phyloP scores from a whole-genome alignment of 345 rosid genomes.

The Garcia nutans region DNA sequence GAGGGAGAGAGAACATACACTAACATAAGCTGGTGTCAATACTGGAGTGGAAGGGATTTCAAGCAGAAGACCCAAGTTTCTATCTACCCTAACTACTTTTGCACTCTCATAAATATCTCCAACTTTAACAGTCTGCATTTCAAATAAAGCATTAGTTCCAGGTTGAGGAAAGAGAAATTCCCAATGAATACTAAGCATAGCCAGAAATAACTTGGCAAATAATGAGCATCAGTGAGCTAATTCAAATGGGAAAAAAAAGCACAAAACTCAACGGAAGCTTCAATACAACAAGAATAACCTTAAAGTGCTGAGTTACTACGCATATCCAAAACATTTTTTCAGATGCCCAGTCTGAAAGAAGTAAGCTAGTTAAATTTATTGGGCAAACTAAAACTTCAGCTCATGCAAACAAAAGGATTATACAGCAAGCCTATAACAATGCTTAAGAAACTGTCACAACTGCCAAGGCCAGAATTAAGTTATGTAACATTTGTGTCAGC shows the following conservation, averaged over 20 bases:
- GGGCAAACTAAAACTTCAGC: background rate
- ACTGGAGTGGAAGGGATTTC: slow-evolving; percentile 71
- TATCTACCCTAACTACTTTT: slow-evolving; percentile 84
- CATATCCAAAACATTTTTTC: background rate
- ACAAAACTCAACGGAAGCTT: background rate
- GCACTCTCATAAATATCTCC: slow-evolving; percentile 83
- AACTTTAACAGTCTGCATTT: slow-evolving; percentile 58
- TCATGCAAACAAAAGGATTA: slow-evolving; percentile 2
- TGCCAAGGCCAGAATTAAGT: background rate
- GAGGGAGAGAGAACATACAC: slow-evolving; percentile 47
- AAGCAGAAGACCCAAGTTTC: slow-evolving; percentile 76
- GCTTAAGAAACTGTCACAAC: background rate
- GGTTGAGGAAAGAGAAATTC: background rate
- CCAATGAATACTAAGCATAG: background rate
- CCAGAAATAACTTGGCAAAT: background rate
- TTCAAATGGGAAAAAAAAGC: background rate
- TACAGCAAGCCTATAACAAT: background rate
- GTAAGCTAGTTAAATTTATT: background rate
- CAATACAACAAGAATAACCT: slow-evolving; percentile 3
- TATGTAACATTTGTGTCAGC: background rate
- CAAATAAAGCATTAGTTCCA: slow-evolving; percentile 17
- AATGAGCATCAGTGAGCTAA: background rate
- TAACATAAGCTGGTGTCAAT: slow-evolving; percentile 73
- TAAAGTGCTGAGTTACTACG: background rate
- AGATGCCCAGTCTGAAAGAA: background rate